Base-by-base conservation (phyloP, 371 early-diverging fungal species). In the Chytridium lagenaria region DNA sequence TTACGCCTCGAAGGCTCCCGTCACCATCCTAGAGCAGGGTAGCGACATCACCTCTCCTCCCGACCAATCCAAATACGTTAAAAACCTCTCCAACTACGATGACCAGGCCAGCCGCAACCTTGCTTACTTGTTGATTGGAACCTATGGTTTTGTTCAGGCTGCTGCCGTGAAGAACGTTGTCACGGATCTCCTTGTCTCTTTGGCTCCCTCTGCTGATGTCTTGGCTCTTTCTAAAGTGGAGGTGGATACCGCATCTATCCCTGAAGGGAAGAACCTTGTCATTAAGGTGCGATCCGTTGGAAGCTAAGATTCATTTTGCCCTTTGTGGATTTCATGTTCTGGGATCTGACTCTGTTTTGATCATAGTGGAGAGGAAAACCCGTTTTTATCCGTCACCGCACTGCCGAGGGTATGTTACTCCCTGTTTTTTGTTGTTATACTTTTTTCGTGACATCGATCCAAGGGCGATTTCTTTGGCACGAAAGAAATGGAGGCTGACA, bases 281-380 rank as follows among this genome's bases (percentile, higher is more conserved):
- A 87, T 98, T 86, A 98, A 97, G 82, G 82, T 81, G 26, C 7
- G 76, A 5, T 16, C n/a, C n/a, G n/a, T n/a, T n/a, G n/a, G n/a
- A n/a, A n/a, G n/a, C n/a, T n/a, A n/a, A n/a, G n/a, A n/a, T n/a
- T n/a, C n/a, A n/a, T n/a, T 44, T 44, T 44, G 19, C 63, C 1
- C 68, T 49, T 0, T 15, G 19, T 50, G n/a, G n/a, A n/a, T n/a
- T n/a, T n/a, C n/a, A n/a, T n/a, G n/a, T n/a, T n/a, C n/a, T n/a
- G n/a, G n/a, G n/a, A n/a, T n/a, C n/a, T n/a, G n/a, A n/a, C n/a
- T 50, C 31, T 30, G 37, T 12, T 63, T 67, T 49, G 28, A n/a
- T n/a, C n/a, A n/a, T 63, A 82, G 90, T 98, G 98, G 98, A 91
- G 98, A 77, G 98, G 98, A 83, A 98, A 98, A 91, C 98, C 98